phyloP scores from a whole-genome alignment of 2,329 filamentous ascomycete genomes.

The Aspergillus japonicus region DNA sequence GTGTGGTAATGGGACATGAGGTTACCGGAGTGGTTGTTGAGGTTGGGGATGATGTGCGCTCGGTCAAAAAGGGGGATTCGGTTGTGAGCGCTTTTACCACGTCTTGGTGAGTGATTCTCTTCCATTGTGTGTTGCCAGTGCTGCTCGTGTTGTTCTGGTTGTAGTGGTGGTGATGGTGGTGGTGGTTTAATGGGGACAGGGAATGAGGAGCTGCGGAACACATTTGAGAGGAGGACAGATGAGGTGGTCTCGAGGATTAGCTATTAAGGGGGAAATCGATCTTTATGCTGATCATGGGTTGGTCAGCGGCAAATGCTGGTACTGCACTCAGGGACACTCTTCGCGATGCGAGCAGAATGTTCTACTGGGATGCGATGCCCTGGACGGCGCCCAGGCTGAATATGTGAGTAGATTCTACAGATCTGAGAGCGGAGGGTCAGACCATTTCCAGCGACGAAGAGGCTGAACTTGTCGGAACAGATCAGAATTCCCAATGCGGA shows the following conservation, averaged over 20 bases:
- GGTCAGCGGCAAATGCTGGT: constrained; percentile 70
- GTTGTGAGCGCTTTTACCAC: constrained; percentile 81
- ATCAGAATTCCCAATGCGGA: constrained; percentile 78
- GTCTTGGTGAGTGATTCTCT: constrained; percentile 61
- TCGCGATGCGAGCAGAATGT: constrained; percentile 70
- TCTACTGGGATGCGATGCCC: constrained; percentile 66
- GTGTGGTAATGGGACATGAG: constrained; percentile 73
- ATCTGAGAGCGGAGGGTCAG: constrained; percentile 4
- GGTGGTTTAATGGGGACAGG: neutral
- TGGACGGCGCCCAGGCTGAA: constrained; percentile 81
- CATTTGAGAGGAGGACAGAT: neutral
- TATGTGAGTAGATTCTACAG: constrained; percentile 50
- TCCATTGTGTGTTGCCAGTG: too few species aligned
- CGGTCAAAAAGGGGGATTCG: constrained; percentile 70
- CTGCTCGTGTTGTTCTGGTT: neutral
- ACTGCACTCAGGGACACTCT: constrained; percentile 73
- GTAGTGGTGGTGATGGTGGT: neutral
- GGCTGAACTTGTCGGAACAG: constrained; percentile 26
- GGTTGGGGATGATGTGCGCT: constrained; percentile 65
- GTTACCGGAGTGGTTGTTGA: constrained; percentile 76
- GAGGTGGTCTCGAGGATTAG: neutral
- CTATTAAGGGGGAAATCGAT: neutral
- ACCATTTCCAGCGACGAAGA: neutral
- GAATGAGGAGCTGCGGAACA: neutral
- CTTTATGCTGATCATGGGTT: constrained; percentile 8